These are phyloP conservation scores for Cryptosporidium sp. DNA, from an alignment of 169 alveolate species.

Conservation along the genomic window DNA sequence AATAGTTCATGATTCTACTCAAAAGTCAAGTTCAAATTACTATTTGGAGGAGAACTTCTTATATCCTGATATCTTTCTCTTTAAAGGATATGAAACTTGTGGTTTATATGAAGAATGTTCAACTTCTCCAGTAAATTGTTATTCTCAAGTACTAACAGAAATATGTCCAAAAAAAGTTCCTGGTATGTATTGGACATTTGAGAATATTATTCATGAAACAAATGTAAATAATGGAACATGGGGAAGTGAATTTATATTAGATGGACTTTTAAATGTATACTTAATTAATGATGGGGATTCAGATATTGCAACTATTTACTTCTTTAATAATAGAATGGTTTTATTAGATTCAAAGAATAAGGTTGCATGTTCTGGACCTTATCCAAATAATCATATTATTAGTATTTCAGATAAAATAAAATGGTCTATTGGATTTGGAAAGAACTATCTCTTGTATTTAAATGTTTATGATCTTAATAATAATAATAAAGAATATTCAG, in stretches of 20 bases:
- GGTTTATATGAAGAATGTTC: slow-evolving; percentile 1
- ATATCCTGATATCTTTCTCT: background rate
- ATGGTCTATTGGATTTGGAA: slow-evolving; percentile 40
- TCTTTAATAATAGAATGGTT: slow-evolving; percentile 41
- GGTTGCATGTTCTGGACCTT: slow-evolving; percentile 55
- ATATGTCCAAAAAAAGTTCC: background rate
- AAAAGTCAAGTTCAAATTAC: background rate
- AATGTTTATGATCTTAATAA: too few species aligned
- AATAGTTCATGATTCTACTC: slow-evolving; percentile 7
- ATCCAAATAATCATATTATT: slow-evolving; percentile 12
- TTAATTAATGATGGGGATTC: background rate
- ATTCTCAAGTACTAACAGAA: background rate
- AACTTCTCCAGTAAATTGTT: background rate
- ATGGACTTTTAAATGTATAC: background rate
- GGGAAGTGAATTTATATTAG: background rate
- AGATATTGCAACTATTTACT: background rate
- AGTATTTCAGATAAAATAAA: background rate
- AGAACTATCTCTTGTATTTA: too few species aligned
- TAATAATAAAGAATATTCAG: too few species aligned
- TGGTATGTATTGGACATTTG: background rate
- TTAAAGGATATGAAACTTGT: slow-evolving; percentile 28
- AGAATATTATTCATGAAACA: background rate
- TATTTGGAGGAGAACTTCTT: background rate
- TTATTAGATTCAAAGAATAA: slow-evolving; percentile 1
- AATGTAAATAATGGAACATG: slow-evolving; percentile 29